These are phyloP conservation scores for Phoenix roebelenii DNA, from an alignment of 176 grass and related monocot species.

Conservation along the genomic window DNA sequence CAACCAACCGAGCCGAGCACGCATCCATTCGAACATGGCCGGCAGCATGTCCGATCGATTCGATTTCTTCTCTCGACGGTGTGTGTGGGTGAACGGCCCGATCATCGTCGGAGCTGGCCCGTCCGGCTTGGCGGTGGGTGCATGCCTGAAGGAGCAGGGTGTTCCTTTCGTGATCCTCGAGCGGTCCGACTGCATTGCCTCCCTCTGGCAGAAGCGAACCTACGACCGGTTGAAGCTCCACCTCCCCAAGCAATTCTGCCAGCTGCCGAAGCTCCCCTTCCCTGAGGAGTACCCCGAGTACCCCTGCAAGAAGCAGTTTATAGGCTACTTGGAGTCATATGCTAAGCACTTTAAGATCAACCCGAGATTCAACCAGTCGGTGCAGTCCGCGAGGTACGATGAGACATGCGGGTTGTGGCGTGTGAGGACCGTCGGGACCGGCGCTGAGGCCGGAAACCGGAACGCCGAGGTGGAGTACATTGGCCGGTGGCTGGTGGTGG, in stretches of 20 bases:
- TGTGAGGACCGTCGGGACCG: conserved; percentile 18
- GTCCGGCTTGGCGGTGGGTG: conserved; percentile 53
- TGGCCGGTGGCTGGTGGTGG: conserved; percentile 67
- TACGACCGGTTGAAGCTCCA: conserved; percentile 83
- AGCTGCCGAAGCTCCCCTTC: conserved; percentile 62
- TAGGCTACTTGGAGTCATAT: conserved; percentile 58
- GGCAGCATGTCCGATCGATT: conserved; percentile 18
- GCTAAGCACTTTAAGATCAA: conserved; percentile 46
- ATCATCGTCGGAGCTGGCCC: conserved; percentile 77
- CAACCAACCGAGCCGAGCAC: background rate
- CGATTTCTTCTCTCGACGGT: conserved; percentile 35
- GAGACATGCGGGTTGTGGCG: conserved; percentile 65
- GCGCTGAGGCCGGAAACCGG: background rate
- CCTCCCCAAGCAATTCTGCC: conserved; percentile 81
- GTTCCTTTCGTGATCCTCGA: conserved; percentile 63
- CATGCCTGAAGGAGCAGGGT: conserved; percentile 51
- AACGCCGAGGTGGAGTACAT: conserved; percentile 62
- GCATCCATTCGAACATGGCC: conserved; percentile 20
- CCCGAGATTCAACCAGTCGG: conserved; percentile 43
- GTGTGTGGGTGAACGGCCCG: conserved; percentile 60
- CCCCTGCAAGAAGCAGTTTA: conserved; percentile 59
- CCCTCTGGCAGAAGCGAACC: conserved; percentile 66
- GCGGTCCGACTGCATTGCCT: conserved; percentile 63
- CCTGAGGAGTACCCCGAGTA: conserved; percentile 63
- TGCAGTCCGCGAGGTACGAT: conserved; percentile 47